These are phyloP conservation scores for Begonia peltatifolia DNA, from an alignment of 306 rosid species.

Conservation along the genomic window DNA sequence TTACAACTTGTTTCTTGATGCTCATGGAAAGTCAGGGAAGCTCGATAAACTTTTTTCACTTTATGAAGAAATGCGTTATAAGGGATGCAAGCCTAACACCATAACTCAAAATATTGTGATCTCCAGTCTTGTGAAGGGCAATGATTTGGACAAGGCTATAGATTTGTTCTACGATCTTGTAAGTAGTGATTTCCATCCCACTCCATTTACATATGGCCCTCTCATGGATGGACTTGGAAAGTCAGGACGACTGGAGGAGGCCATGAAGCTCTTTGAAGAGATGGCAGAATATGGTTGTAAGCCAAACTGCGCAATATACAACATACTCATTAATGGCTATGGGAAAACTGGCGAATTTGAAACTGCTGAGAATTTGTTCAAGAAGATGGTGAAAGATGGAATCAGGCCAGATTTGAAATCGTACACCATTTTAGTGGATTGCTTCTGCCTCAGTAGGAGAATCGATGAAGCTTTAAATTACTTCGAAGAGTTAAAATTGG, in stretches of 20 bases:
- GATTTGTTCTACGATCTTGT: constrained; percentile 64
- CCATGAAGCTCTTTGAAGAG: constrained; percentile 63
- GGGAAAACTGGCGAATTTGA: constrained; percentile 67
- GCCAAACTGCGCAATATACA: constrained; percentile 71
- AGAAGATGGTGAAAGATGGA: constrained; percentile 71
- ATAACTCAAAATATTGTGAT: constrained; percentile 70
- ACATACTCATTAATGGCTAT: constrained; percentile 80
- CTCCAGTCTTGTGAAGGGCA: constrained; percentile 57
- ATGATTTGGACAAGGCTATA: constrained; percentile 43
- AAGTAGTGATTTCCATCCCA: constrained; percentile 71
- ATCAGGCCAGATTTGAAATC: constrained; percentile 85
- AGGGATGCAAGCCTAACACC: constrained; percentile 68
- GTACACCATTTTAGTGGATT: constrained; percentile 72
- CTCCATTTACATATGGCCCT: constrained; percentile 90
- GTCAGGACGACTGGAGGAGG: constrained; percentile 66
- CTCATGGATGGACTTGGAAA: constrained; percentile 73
- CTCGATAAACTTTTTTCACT: constrained; percentile 46
- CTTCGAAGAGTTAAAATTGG: constrained; percentile 68
- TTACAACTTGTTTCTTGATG: constrained; percentile 76
- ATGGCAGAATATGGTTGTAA: constrained; percentile 64
- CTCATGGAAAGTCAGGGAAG: constrained; percentile 64
- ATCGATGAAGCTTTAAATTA: constrained; percentile 62
- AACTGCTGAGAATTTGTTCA: constrained; percentile 46
- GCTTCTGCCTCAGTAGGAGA: constrained; percentile 49
- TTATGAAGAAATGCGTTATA: constrained; percentile 53